Base-by-base conservation (phyloP, 352 stramenopile species). In the Aphanomyces cochlioides region DNA sequence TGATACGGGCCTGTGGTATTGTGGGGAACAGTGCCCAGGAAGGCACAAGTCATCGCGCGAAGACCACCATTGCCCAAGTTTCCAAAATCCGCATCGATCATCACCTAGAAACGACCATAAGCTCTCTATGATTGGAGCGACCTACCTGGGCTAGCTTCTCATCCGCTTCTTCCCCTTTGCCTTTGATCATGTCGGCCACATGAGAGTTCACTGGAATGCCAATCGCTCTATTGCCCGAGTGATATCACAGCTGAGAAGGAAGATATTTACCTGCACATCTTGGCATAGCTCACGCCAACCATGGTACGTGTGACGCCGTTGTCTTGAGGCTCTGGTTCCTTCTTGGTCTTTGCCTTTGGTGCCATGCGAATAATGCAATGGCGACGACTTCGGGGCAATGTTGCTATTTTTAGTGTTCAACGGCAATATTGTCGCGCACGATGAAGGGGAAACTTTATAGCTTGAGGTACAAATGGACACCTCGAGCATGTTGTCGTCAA, bases 31-130 rank as follows among this genome's bases (percentile, higher is more conserved):
- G 78, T 66, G 43, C 83, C 84, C 72, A 92, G 78, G 40, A 94
- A 79, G 21, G 84, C 84, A 74, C 89, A 77, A n/a, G 76, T 74
- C 45, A 94, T 73, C 8, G 86, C 86, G 8, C 82, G 83, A 56
- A 90, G 73, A 37, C 84, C 82, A 13, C 82, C 83, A 6, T 83
- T 83, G 28, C 86, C 84, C 0, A 93, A 71, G 3, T 77, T 69
- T 6, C 81, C 84, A 19, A 83, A 78, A 48, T 92, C 84, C 39
- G 82, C 86, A 74, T 92, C 86, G 3, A 93, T 75, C 61, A 93
- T 87, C 66, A 93, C 79, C 86, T 93, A 60, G 15, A 41, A 50
- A 13, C 6, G 19, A 5, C 15, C 50, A 37, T 19, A 13, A 40
- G 61, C 41, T 7, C 12, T 3, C 45, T 0, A 54, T 36, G 19